A percentile compares a stretch with the other conserved stretches of the same genome.
These are phyloP conservation scores for Diaporthe caulivora DNA, from an alignment of 2,329 filamentous ascomycete species.

Conservation along the genomic window DNA sequence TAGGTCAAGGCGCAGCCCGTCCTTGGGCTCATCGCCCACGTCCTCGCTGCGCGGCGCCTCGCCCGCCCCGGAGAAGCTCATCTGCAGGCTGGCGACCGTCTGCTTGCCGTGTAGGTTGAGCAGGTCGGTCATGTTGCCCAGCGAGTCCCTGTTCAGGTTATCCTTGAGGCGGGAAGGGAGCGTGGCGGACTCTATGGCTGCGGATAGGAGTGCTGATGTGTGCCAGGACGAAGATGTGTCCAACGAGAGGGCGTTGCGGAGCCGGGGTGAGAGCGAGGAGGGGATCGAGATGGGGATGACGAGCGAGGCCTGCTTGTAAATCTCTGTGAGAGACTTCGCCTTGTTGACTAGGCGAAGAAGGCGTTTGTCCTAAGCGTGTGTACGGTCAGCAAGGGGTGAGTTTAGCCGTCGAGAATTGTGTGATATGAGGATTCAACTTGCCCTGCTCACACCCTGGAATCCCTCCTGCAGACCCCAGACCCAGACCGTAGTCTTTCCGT, in stretches of 20 bases:
- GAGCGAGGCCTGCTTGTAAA: conserved; percentile 79
- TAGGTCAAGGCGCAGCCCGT: conserved; percentile 52
- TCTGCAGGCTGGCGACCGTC: conserved; percentile 79
- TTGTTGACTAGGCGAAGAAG: conserved; percentile 78
- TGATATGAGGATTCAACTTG: conserved; percentile 47
- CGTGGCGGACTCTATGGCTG: conserved; percentile 83
- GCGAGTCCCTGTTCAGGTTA: conserved; percentile 58
- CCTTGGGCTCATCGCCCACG: conserved; percentile 41
- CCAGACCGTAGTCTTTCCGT: conserved; percentile 88
- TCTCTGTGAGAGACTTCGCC: conserved; percentile 76
- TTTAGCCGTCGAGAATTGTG: neutral
- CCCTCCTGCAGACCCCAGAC: conserved; percentile 84
- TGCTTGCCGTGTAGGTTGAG: conserved; percentile 84
- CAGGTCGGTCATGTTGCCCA: conserved; percentile 74
- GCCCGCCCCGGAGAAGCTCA: conserved; percentile 66
- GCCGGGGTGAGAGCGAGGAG: conserved; percentile 60
- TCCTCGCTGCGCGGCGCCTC: conserved; percentile 45
- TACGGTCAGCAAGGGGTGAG: neutral
- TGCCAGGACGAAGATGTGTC: conserved; percentile 81
- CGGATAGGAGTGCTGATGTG: conserved; percentile 79
- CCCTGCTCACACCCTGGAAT: conserved; percentile 64
- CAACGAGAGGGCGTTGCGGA: conserved; percentile 64
- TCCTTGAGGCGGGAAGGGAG: conserved; percentile 78
- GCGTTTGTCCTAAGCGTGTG: conserved; percentile 66
- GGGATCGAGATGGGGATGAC: conserved; percentile 81